These are phyloP conservation scores for Aureobasidium leucospermi DNA, from an alignment of 2,329 filamentous ascomycete genomes.

Conservation along the genomic window DNA sequence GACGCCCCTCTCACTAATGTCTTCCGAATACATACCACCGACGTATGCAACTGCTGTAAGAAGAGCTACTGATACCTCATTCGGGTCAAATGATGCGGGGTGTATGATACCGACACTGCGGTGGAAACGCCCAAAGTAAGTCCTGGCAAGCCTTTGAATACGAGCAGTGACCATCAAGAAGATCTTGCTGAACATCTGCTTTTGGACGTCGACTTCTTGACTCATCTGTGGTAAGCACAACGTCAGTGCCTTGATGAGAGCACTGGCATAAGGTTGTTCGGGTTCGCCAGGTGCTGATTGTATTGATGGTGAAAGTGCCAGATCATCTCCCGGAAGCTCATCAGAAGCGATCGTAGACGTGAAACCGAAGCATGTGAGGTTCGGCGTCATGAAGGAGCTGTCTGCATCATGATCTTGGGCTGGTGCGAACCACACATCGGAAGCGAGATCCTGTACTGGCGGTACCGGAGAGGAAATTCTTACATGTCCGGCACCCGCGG, in stretches of 20 bases:
- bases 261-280: background rate
- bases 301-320: background rate
- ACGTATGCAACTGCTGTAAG: constrained; percentile 7
- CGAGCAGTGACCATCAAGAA: background rate
- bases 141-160: background rate
- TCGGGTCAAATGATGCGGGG: background rate
- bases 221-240: background rate
- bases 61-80: background rate
- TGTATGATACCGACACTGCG: background rate
- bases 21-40: constrained; percentile 14
- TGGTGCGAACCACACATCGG: too few relatives aligned
- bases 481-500: too few relatives aligned
- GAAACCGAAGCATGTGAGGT: background rate
- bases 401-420: background rate
- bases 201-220: background rate
- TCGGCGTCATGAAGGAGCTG: background rate
- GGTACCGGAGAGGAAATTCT: too few relatives aligned
- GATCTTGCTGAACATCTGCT: background rate
- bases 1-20: background rate
- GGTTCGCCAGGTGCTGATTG: background rate
- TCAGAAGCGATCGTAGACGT: background rate
- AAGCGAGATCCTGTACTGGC: too few relatives aligned
- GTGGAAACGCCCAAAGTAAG: background rate
- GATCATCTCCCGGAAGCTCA: background rate
- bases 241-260: background rate